These are phyloP conservation scores for Globisporangium spiculum DNA, from an alignment of 352 stramenopile species.

Conservation along the genomic window DNA sequence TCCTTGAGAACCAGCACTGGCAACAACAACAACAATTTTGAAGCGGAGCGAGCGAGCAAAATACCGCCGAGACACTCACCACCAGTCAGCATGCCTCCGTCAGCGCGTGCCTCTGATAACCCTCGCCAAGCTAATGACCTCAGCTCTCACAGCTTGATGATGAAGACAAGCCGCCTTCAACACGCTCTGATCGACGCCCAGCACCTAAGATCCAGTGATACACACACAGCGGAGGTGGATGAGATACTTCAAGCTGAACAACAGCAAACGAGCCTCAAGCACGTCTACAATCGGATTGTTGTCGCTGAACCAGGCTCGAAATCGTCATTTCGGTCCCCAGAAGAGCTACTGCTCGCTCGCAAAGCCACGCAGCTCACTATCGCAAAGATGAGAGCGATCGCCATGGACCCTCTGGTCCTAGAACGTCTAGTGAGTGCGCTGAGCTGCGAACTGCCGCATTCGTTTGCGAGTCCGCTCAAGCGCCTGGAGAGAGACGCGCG, in stretches of 20 bases:
- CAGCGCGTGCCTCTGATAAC: not conserved
- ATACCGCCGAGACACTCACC: not conserved
- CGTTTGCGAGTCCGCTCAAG: constrained; percentile 8
- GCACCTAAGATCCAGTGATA: not conserved
- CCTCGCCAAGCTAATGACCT: not conserved
- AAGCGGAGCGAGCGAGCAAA: not conserved
- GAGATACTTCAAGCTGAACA: too few relatives aligned
- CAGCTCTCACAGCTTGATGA: not conserved
- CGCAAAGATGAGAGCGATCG: not conserved
- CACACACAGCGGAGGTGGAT: not conserved
- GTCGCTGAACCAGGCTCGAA: not conserved
- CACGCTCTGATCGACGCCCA: constrained; percentile 20
- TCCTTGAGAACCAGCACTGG: not conserved
- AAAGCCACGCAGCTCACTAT: constrained; percentile 1
- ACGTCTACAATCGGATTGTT: not conserved
- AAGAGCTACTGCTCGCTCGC: constrained; percentile 8
- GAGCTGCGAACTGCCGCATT: constrained; percentile 4
- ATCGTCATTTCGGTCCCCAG: not conserved
- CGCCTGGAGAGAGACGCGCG: constrained; percentile 18
- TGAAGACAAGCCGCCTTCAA: constrained; percentile 22
- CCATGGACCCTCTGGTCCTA: not conserved
- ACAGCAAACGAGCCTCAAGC: not conserved
- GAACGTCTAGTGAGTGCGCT: not conserved
- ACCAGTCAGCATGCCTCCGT: not conserved
- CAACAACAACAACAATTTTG: not conserved